Evolutionary conservation across 2,329 filamentous ascomycete species (phyloP), one percentile per base, ranked within the genome.

Genomic region (Aureobasidium lini): DNA sequence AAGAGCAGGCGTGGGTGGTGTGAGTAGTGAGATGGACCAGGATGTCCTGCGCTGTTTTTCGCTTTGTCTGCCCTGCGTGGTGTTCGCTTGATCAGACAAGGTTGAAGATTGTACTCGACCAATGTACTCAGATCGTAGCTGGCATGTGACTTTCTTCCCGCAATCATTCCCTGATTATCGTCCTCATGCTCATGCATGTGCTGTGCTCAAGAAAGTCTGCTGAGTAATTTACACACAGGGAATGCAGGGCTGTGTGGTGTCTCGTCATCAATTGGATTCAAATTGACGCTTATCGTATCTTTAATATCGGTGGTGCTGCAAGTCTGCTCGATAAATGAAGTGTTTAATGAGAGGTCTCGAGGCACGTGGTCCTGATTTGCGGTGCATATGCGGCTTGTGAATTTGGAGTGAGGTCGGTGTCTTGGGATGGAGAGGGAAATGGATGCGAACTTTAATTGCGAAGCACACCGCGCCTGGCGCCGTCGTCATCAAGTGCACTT

Each of bases 341-440:
- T 34, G 7, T 44, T 56, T 46, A 16, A 56, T 56, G 37, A 54
- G 39, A 28, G n/a, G 13, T 28, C 10, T 31, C 18, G 31, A 46
- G 52, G 52, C 52, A 56, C 52, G 52, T 56, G 52, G 52, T 46
- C 39, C 39, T 56, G 52, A 44, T 46, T 43, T 46, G 18, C 52
- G 29, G 31, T 46, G 52, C 52, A 56, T 56, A 46, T 56, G 52
- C 52, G 52, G 52, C 40, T 23, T 54, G 37, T 16, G 29, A 52
- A 36, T 52, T 23, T 36, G 48, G 29, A 18, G 39, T 52, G 8
- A 16, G 18, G 15, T 52, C 23, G 32, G n/a, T 37, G 34, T 32
- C 11, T 18, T 31, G 18, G 7, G 36, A 31, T 40, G 48, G 8
- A 40, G 8, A 52, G 10, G 36, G 32, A 16, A 31, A 29, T 40